phyloP scores from a whole-genome alignment of 129 eudicot species.

The Artemisia argyi region DNA sequence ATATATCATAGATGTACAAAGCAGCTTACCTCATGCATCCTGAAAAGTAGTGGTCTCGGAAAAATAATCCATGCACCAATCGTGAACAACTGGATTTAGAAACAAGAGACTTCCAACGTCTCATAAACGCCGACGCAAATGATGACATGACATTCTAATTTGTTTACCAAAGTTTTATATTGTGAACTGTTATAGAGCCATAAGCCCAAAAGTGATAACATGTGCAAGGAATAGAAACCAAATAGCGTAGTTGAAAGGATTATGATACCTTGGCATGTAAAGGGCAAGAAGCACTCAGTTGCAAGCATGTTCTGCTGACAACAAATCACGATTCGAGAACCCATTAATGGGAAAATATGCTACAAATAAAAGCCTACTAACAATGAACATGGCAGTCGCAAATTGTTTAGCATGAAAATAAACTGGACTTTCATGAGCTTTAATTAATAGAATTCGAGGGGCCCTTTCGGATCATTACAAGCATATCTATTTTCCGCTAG shows the following conservation, averaged over 20 bases:
- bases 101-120: slow-evolving; percentile 52
- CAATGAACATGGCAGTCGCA: slow-evolving; percentile 45
- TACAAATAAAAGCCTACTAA: slow-evolving; percentile 62
- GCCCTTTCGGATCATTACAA: slow-evolving; percentile 28
- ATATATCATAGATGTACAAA: slow-evolving; percentile 58
- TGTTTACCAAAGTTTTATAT: too few relatives aligned
- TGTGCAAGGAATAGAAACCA: slow-evolving; percentile 50
- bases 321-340: slow-evolving; percentile 77
- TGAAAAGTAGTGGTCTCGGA: slow-evolving; percentile 51
- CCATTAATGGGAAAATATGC: slow-evolving; percentile 67
- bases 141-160: slow-evolving; percentile 54
- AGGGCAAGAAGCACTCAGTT: slow-evolving; percentile 96
- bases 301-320: slow-evolving; percentile 89
- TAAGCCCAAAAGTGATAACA: too few relatives aligned
- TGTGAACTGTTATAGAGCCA: too few relatives aligned
- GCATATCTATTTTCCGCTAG: too few relatives aligned
- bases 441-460: not conserved
- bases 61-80: slow-evolving; percentile 67
- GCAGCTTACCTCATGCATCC: slow-evolving; percentile 85
- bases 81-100: slow-evolving; percentile 50
- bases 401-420: slow-evolving; percentile 38
- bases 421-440: slow-evolving; percentile 19
- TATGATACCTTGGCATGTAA: slow-evolving; percentile 93
- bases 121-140: slow-evolving; percentile 41
- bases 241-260: slow-evolving; percentile 62